Base-by-base conservation (phyloP, 192 early-diverging fungal genomes). In the Umbelopsis vinacea region DNA sequence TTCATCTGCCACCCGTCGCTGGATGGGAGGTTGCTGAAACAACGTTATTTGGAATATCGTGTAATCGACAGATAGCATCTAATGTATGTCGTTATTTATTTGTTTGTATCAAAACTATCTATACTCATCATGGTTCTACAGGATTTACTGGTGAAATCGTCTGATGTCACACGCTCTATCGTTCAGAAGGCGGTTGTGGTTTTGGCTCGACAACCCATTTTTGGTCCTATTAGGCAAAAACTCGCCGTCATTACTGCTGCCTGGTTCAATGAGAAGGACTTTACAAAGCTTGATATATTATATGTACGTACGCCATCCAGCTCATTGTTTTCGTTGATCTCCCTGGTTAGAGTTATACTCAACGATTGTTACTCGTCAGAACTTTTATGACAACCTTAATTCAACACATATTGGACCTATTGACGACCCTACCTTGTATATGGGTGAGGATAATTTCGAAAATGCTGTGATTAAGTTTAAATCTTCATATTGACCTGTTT, bases 181-280 rank as follows among this genome's bases (percentile, higher is more conserved):
- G 91, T 94, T 7, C 93, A 94, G 76, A 94, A 94, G 72, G 92
- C 93, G 14, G 88, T 93, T 1, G 91, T 94, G 15, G 87, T 94
- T 1, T 76, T 94, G 3, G 89, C 92, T 11, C 83, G 82, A 22
- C 89, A 89, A 86, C 87, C 89, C 23, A 81, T 90, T 37, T 91
- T 86, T 77, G 92, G 92, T 17, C 89, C 91, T 10, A 75, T 94
- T 22, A 71, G 91, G 46, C 87, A 85, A 40, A 91, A 92, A 72
- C 75, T 94, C 33, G 90, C 91, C 7, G 82, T 94, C 8, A 90
- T 94, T 40, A 94, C 92, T 1, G 88, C 86, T 19, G 90, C 92
- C 8, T 92, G 92, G 82, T 94, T 94, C 74, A 89, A 79, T 48
- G 92, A 94, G 71, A 74, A 79, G 68, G 92, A 94, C 70, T 94